phyloP scores from a whole-genome alignment of 495 filamentous ascomycete species.

The Xylaria cubensis region DNA sequence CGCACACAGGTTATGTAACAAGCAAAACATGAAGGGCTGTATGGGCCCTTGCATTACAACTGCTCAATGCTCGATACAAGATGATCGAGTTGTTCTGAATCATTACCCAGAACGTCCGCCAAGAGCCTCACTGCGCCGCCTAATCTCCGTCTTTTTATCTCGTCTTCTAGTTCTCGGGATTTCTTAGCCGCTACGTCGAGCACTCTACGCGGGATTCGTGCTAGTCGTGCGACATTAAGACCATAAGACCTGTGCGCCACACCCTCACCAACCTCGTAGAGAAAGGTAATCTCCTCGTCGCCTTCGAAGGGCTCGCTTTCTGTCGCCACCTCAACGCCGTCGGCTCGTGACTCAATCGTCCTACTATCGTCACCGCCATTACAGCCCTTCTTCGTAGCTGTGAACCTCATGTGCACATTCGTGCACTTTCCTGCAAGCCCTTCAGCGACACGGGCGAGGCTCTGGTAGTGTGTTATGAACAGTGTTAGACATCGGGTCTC shows the following conservation, averaged over 20 bases:
- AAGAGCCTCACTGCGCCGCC: conserved; percentile 57
- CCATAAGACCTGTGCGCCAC: conserved; percentile 94
- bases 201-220: conserved; percentile 76
- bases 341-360: conserved; percentile 32
- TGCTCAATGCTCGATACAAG: conserved; percentile 59
- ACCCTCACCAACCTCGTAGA: conserved; percentile 85
- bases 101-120: conserved; percentile 44
- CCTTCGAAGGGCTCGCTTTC: conserved; percentile 43
- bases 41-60: conserved; percentile 35
- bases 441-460: conserved; percentile 72
- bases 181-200: conserved; percentile 80
- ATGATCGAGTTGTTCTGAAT: conserved; percentile 51
- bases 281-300: conserved; percentile 73
- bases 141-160: conserved; percentile 65
- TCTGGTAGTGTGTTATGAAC: conserved; percentile 98
- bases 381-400: conserved; percentile 46
- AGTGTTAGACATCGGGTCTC: conserved; percentile 77
- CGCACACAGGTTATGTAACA: not conserved
- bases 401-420: conserved; percentile 88
- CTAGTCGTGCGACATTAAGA: conserved; percentile 88
- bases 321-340: conserved; percentile 32
- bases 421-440: conserved; percentile 67
- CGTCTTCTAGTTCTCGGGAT: conserved; percentile 79
- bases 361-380: conserved; percentile 21
- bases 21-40: not conserved